phyloP scores from a whole-genome alignment of 345 rosid genomes.

The Brassica carinata region DNA sequence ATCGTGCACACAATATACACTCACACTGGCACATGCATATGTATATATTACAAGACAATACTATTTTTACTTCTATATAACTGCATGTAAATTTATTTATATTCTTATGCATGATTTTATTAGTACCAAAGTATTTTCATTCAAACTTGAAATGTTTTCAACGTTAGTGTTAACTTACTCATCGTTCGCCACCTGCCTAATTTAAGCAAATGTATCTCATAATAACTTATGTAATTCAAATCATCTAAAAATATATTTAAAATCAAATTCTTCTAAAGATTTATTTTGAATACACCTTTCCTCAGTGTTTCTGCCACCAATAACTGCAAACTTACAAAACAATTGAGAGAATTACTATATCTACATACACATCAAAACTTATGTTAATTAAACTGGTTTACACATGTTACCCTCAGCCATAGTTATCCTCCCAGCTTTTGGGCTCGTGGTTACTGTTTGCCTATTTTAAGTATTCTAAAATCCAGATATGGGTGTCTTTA shows the following conservation, averaged over 20 bases:
- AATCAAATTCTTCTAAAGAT: background rate
- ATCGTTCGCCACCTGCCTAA: background rate
- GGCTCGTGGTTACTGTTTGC: background rate
- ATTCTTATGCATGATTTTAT: background rate
- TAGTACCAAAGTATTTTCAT: background rate
- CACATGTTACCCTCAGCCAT: background rate
- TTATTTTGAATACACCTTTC: background rate
- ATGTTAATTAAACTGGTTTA: background rate
- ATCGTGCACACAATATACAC: constrained; percentile 38
- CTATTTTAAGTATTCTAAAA: background rate
- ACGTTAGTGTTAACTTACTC: constrained; percentile 10
- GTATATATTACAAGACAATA: background rate
- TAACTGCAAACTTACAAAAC: background rate
- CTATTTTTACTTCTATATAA: background rate
- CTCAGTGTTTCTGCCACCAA: background rate
- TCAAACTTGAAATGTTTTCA: background rate
- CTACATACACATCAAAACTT: background rate
- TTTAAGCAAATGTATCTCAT: background rate
- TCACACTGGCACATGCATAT: constrained; percentile 6
- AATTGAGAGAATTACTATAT: background rate
- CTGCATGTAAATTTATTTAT: background rate
- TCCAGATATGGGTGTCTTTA: background rate
- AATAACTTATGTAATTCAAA: background rate
- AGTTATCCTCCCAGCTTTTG: background rate
- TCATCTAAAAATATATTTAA: background rate